These are phyloP conservation scores for Heterobasidion parviporum DNA, from an alignment of 1,284 basidiomycete genomes.

Conservation along the genomic window DNA sequence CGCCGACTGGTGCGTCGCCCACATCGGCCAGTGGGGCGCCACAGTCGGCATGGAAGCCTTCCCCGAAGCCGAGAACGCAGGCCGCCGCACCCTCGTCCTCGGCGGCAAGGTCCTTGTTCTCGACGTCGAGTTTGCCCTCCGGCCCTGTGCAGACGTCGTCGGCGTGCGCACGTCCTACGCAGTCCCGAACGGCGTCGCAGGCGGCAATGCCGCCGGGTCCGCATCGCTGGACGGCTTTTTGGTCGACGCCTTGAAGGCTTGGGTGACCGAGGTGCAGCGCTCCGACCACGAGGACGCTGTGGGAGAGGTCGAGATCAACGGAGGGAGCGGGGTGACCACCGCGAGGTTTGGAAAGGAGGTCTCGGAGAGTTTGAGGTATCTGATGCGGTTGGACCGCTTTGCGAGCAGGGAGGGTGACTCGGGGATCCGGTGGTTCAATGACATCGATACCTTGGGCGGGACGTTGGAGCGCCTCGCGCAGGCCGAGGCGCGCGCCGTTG, in stretches of 20 bases:
- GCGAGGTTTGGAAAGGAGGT: conserved; percentile 38
- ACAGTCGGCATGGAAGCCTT: conserved; percentile 66
- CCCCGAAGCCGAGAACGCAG: conserved; percentile 44
- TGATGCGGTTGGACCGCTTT: conserved; percentile 62
- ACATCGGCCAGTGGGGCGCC: conserved; percentile 51
- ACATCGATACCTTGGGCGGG: conserved; percentile 44
- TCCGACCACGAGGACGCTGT: conserved; percentile 27
- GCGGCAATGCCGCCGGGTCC: conserved; percentile 22
- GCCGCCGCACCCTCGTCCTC: conserved; percentile 48
- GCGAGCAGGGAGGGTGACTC: conserved; percentile 49
- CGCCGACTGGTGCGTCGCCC: conserved; percentile 46
- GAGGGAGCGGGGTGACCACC: conserved; percentile 23
- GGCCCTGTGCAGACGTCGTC: conserved; percentile 33
- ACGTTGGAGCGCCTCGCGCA: conserved; percentile 41
- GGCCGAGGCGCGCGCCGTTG: conserved; percentile 43
- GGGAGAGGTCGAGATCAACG: background rate
- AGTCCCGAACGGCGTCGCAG: conserved; percentile 37
- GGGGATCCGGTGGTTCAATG: conserved; percentile 68
- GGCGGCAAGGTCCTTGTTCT: conserved; percentile 72
- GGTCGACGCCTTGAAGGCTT: conserved; percentile 41
- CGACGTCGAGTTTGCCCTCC: conserved; percentile 56
- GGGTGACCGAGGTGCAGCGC: conserved; percentile 54
- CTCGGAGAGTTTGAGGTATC: conserved; percentile 52
- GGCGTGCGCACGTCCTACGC: conserved; percentile 69
- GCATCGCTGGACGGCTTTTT: conserved; percentile 56